A percentile compares a stretch with the other conserved stretches of the same genome.
phyloP scores from a whole-genome alignment of 805 yeast genomes.

The Kuraishia piskuri region DNA sequence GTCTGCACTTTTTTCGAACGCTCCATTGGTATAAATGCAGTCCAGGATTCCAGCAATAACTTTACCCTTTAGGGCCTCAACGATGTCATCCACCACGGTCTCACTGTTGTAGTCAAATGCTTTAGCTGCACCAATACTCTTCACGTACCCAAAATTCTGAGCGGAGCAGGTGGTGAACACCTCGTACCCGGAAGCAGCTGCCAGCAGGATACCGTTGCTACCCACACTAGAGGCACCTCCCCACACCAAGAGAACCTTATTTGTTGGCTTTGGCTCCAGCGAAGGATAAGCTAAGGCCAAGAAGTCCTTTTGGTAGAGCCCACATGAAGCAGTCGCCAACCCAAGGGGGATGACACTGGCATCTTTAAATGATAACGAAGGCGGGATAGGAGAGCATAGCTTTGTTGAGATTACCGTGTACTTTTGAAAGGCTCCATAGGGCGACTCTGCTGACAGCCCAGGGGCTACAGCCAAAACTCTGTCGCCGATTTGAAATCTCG shows the following conservation, averaged over 20 bases:
- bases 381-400: slow-evolving; percentile 3
- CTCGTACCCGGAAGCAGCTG: slow-evolving; percentile 7
- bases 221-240: slow-evolving; percentile 10
- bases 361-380: slow-evolving; percentile 2
- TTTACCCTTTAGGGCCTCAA: slow-evolving; percentile 5
- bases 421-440: slow-evolving; percentile 5
- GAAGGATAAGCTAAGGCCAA: slow-evolving; percentile 2
- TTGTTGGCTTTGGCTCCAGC: neutral
- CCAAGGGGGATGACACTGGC: slow-evolving; percentile 7
- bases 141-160: slow-evolving; percentile 3
- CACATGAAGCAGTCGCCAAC: slow-evolving; percentile 4
- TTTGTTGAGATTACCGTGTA: neutral
- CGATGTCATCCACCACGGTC: slow-evolving; percentile 4
- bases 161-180: slow-evolving; percentile 8
- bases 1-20: neutral
- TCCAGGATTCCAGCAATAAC: slow-evolving; percentile 15
- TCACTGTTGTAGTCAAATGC: slow-evolving; percentile 7
- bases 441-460: neutral
- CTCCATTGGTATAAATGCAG: neutral
- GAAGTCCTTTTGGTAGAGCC: slow-evolving; percentile 1
- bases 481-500: slow-evolving; percentile 7
- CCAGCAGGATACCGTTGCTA: slow-evolving; percentile 7
- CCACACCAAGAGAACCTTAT: slow-evolving; percentile 6
- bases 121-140: slow-evolving; percentile 7
- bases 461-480: slow-evolving; percentile 3